Percentiles rank a stretch among this genome's conserved stretches.
Evolutionary conservation across 192 early-diverging fungal species (phyloP).

Genomic region (Cladochytrium replicatum): DNA sequence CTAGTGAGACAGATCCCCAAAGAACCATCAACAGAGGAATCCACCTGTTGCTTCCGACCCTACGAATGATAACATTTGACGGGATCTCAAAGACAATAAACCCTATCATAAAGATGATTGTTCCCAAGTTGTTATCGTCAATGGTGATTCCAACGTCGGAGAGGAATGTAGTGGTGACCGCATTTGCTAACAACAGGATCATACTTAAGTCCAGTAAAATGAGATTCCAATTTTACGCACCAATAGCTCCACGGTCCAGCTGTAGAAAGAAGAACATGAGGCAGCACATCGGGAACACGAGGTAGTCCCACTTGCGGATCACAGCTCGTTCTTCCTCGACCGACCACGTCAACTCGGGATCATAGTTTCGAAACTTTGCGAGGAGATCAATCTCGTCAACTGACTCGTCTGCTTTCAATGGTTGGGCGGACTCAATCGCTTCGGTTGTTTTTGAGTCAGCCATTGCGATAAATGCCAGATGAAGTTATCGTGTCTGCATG

Average conservation of each 20-base stretch:
- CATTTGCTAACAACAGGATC: conserved; percentile 28
- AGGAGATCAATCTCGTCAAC: too few species aligned
- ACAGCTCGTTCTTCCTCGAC: too few species aligned
- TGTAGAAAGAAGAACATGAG: conserved; percentile 48
- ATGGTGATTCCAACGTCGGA: conserved; percentile 28
- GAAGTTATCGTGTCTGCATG: too few species aligned
- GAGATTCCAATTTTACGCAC: background rate
- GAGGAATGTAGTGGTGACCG: conserved; percentile 37
- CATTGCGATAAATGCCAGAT: too few species aligned
- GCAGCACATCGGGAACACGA: conserved; percentile 27
- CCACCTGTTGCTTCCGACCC: conserved; percentile 42
- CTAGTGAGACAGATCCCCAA: conserved; percentile 15
- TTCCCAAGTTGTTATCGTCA: conserved; percentile 33
- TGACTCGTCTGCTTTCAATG: too few species aligned
- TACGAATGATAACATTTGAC: conserved; percentile 36
- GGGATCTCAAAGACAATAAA: conserved; percentile 38
- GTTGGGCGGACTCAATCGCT: too few species aligned
- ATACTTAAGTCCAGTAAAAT: background rate
- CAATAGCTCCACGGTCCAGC: conserved; percentile 36
- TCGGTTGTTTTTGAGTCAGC: too few species aligned
- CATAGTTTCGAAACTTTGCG: too few species aligned
- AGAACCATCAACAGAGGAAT: conserved; percentile 37
- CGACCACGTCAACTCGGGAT: too few species aligned
- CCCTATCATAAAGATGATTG: conserved; percentile 32
- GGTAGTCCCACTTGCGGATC: too few species aligned